Conservation (phyloP, 441 rosid genomes). For the Jatropha podagrica region DNA sequence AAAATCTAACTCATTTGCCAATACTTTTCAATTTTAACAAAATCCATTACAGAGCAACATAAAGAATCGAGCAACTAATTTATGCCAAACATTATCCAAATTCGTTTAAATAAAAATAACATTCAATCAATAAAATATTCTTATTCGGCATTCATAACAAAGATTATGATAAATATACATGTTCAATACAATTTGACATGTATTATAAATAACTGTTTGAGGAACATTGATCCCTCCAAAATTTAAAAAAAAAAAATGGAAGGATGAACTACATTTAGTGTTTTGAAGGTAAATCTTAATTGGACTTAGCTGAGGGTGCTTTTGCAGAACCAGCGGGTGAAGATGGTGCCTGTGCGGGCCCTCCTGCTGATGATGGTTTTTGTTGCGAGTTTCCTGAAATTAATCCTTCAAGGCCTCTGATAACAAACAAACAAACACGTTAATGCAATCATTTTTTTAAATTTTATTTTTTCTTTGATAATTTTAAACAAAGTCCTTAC, state of each 20-base stretch:
- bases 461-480: background rate
- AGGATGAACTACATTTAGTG: no score
- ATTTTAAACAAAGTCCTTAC: background rate
- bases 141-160: no score
- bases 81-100: no score
- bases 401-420: background rate
- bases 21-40: conserved; percentile 22
- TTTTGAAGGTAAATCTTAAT: background rate
- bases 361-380: background rate
- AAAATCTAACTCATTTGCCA: conserved; percentile 9
- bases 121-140: no score
- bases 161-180: no score
- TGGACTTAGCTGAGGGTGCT: background rate
- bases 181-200: no score
- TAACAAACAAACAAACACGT: background rate
- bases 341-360: background rate
- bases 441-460: no score
- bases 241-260: no score
- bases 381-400: background rate
- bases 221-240: no score
- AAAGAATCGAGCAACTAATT: no score
- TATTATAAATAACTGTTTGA: no score
- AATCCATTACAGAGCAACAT: conserved; percentile 16
- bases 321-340: background rate
- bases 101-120: no score